Conservation (phyloP, 805 yeast genomes). For the Wickerhamomyces chaumierensis region DNA sequence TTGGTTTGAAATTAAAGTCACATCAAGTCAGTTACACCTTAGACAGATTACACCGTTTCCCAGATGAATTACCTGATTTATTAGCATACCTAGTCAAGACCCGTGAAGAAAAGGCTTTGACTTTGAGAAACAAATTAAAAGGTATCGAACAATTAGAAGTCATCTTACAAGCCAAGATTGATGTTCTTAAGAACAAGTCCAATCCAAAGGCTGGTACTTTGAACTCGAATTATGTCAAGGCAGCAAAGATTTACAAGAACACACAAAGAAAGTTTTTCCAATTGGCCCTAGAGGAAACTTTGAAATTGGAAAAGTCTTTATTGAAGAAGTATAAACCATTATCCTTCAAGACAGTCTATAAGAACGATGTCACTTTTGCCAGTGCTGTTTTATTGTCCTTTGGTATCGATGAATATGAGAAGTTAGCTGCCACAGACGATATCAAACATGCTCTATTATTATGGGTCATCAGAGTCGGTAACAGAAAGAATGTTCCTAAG, state of each 20-base stretch:
- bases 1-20: slow-evolving; percentile 30
- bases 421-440: slow-evolving; percentile 32
- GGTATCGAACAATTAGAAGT: slow-evolving; percentile 44
- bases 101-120: slow-evolving; percentile 33
- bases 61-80: slow-evolving; percentile 35
- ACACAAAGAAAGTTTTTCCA: slow-evolving; percentile 39
- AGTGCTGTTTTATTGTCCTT: slow-evolving; percentile 43
- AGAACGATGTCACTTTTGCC: slow-evolving; percentile 40
- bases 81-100: slow-evolving; percentile 44
- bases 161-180: slow-evolving; percentile 41
- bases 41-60: slow-evolving; percentile 23
- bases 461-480: slow-evolving; percentile 52
- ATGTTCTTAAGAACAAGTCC: slow-evolving; percentile 25
- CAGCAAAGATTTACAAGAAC: slow-evolving; percentile 33
- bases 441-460: slow-evolving; percentile 49
- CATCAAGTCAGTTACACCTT: slow-evolving; percentile 29
- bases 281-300: slow-evolving; percentile 31
- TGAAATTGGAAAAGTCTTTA: slow-evolving; percentile 33
- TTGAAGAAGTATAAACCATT: slow-evolving; percentile 32
- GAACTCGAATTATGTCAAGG: slow-evolving; percentile 17
- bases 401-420: slow-evolving; percentile 46
- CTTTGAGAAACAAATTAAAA: slow-evolving; percentile 46
- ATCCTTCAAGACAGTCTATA: slow-evolving; percentile 47
- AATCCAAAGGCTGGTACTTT: slow-evolving; percentile 13
- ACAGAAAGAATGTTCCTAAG: slow-evolving; percentile 23